Percentiles rank a stretch among this genome's conserved stretches.
phyloP scores from a whole-genome alignment of 257 asterid genomes.

The Oldenlandia corymbosa region DNA sequence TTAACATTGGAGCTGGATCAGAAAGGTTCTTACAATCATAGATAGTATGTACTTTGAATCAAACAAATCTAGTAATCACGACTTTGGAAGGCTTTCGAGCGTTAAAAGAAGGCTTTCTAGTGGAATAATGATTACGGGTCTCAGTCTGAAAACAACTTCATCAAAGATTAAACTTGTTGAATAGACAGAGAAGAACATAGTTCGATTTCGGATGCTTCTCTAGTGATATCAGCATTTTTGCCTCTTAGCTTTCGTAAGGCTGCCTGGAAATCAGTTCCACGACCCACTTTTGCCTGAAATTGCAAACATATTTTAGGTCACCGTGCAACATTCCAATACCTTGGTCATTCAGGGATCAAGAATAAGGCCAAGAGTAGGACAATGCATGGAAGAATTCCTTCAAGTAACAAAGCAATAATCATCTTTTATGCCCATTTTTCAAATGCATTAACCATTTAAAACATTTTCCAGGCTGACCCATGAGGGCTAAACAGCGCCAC shows the following conservation, averaged over 20 bases:
- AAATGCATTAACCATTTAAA: not conserved
- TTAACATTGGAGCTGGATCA: not conserved
- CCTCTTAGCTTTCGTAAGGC: constrained; percentile 70
- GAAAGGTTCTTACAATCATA: constrained; percentile 43
- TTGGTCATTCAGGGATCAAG: constrained; percentile 87
- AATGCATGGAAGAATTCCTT: constrained; percentile 71
- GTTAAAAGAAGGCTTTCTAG: constrained; percentile 39
- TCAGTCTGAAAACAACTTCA: not conserved
- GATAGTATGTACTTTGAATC: constrained; percentile 52
- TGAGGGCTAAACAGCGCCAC: constrained; percentile 76
- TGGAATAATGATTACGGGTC: not conserved
- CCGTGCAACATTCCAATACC: constrained; percentile 28
- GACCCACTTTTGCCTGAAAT: constrained; percentile 81
- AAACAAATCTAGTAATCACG: constrained; percentile 45
- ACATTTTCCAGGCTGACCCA: constrained; percentile 37
- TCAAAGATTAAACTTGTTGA: not conserved
- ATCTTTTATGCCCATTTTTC: not conserved
- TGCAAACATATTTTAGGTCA: not conserved
- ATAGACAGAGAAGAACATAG: constrained; percentile 20
- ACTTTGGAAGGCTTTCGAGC: constrained; percentile 53
- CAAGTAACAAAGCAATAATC: constrained; percentile 15
- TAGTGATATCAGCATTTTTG: constrained; percentile 44
- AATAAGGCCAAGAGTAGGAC: constrained; percentile 56
- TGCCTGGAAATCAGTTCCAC: constrained; percentile 47
- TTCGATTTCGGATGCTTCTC: constrained; percentile 71